A percentile compares a stretch with the other conserved stretches of the same genome.
phyloP scores from a whole-genome alignment of 2,329 filamentous ascomycete genomes.

The Trichoderma breve region DNA sequence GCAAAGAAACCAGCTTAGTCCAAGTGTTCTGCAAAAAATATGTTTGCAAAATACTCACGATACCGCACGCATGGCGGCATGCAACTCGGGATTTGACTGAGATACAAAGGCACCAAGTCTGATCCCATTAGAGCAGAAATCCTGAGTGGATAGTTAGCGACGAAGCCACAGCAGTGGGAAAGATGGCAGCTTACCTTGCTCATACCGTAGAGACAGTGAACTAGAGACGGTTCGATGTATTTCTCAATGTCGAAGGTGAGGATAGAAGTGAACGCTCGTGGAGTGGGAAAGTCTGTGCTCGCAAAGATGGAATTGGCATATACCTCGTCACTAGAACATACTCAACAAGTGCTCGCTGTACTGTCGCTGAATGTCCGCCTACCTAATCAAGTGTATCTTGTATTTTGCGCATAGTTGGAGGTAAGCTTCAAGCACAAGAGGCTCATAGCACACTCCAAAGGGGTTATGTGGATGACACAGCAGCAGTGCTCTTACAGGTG shows the following conservation, averaged over 20 bases:
- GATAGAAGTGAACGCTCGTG: background rate
- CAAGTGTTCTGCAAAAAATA: too few relatives aligned
- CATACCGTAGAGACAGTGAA: background rate
- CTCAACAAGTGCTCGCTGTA: background rate
- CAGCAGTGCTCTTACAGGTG: background rate
- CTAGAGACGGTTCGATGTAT: background rate
- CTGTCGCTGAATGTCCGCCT: background rate
- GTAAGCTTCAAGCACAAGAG: background rate
- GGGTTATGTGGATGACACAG: background rate
- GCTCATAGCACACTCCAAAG: background rate
- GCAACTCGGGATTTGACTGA: background rate
- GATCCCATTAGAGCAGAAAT: background rate
- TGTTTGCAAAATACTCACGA: background rate
- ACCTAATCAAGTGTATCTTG: background rate
- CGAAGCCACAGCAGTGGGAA: accelerated
- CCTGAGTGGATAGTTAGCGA: background rate
- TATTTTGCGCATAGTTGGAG: background rate
- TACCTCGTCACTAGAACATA: background rate
- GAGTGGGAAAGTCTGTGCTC: background rate
- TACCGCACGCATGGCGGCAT: background rate
- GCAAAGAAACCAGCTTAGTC: background rate
- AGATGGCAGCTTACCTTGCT: background rate
- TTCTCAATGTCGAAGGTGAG: background rate
- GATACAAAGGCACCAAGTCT: background rate
- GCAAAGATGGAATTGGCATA: background rate